A percentile compares a stretch with the other conserved stretches of the same genome.
These are phyloP conservation scores for Carex littledalei DNA, from an alignment of 176 grass and related monocot species.

Conservation along the genomic window DNA sequence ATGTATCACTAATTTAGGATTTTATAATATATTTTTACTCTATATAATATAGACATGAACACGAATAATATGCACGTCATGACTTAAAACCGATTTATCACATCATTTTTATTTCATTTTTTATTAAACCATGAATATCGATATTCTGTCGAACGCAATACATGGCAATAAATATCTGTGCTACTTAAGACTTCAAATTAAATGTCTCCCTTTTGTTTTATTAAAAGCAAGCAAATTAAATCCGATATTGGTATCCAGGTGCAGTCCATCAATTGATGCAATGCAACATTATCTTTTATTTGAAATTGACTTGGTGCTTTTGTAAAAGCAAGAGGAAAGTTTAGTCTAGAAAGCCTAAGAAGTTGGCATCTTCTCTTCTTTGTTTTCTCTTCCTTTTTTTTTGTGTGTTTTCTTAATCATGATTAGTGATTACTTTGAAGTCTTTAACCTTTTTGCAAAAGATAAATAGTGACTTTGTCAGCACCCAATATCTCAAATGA, in stretches of 20 bases:
- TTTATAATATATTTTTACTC: too few relatives aligned
- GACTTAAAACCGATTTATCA: too few relatives aligned
- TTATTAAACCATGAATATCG: too few relatives aligned
- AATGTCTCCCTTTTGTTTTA: background rate
- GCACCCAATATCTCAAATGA: constrained; percentile 12
- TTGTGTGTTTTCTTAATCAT: background rate
- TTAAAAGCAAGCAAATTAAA: too few relatives aligned
- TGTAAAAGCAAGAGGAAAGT: constrained; percentile 7
- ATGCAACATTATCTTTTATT: constrained; percentile 1
- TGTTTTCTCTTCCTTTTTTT: background rate
- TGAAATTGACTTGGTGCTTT: background rate
- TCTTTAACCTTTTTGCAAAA: background rate
- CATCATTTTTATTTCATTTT: too few relatives aligned
- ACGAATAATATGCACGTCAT: too few relatives aligned
- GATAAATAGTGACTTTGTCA: constrained; percentile 1
- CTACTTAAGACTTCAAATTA: too few relatives aligned
- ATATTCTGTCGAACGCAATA: too few relatives aligned
- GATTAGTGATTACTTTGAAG: background rate
- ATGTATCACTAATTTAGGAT: too few relatives aligned
- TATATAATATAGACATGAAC: too few relatives aligned
- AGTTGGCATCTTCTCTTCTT: constrained; percentile 6
- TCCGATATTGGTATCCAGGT: background rate
- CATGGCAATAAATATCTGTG: too few relatives aligned
- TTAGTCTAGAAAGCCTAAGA: background rate
- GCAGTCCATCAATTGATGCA: constrained; percentile 4